Percentiles rank a stretch among this genome's conserved stretches.
phyloP scores from a whole-genome alignment of 805 yeast genomes.

The Candida krabiensis region DNA sequence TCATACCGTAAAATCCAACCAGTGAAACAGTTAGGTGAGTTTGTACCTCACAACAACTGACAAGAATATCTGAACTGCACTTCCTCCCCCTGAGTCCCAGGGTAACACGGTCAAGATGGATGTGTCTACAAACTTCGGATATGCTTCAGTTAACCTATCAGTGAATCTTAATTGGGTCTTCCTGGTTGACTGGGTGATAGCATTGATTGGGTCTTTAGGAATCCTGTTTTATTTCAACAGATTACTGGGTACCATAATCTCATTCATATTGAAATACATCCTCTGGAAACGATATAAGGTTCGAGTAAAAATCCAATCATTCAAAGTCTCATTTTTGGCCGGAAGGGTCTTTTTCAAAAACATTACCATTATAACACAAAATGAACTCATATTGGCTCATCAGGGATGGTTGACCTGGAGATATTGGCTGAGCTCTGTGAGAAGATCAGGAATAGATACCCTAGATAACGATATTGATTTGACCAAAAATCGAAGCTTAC shows the following conservation, averaged over 20 bases:
- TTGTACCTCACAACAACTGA: too few relatives aligned
- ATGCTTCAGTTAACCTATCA: conserved; percentile 27
- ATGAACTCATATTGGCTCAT: conserved; percentile 68
- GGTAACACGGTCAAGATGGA: conserved; percentile 19
- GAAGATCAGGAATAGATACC: conserved; percentile 38
- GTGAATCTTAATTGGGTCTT: conserved; percentile 62
- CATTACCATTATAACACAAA: conserved; percentile 67
- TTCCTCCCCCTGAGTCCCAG: too few relatives aligned
- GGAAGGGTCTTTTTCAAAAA: conserved; percentile 82
- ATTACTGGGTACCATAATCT: conserved; percentile 58
- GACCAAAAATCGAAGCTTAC: conserved; percentile 46
- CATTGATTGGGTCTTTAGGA: conserved; percentile 59
- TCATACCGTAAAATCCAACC: too few relatives aligned
- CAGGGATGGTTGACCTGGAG: conserved; percentile 85
- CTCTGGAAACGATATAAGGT: conserved; percentile 66
- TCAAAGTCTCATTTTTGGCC: conserved; percentile 76
- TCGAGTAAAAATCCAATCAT: conserved; percentile 65
- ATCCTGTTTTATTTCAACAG: conserved; percentile 78
- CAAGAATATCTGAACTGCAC: too few relatives aligned
- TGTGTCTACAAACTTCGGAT: conserved; percentile 25
- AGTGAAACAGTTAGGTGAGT: too few relatives aligned
- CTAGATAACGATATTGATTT: conserved; percentile 20
- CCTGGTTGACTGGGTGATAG: conserved; percentile 77
- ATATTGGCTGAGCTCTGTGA: conserved; percentile 68
- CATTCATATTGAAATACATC: conserved; percentile 48